phyloP scores from a whole-genome alignment of 441 rosid species.

The Gossypium gossypioides region DNA sequence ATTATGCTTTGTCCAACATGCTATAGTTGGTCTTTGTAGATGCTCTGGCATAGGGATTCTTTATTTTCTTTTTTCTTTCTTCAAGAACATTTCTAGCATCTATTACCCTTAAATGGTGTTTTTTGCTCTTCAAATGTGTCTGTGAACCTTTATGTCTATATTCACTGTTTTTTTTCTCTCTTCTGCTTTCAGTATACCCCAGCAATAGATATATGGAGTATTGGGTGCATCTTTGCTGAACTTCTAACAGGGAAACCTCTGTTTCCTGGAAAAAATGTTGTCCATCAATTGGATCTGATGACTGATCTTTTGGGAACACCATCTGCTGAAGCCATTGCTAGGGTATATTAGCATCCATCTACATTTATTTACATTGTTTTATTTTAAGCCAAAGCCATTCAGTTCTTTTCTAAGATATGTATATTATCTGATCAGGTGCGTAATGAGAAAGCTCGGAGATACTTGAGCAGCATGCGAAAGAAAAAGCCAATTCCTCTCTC shows the following conservation, averaged over 20 bases:
- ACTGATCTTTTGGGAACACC: slow-evolving; percentile 91
- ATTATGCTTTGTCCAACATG: background rate
- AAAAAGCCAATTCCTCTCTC: slow-evolving; percentile 71
- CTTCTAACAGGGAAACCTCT: slow-evolving; percentile 89
- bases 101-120: background rate
- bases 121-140: background rate
- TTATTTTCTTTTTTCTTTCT: background rate
- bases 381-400: background rate
- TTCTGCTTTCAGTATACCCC: slow-evolving; percentile 68
- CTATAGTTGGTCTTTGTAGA: background rate
- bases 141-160: background rate
- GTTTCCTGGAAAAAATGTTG: slow-evolving; percentile 92
- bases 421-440: slow-evolving; percentile 50
- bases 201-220: slow-evolving; percentile 96
- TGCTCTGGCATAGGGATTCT: background rate
- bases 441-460: slow-evolving; percentile 90
- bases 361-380: background rate
- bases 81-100: background rate
- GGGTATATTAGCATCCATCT: slow-evolving; percentile 34
- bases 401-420: slow-evolving; percentile 13
- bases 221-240: slow-evolving; percentile 93
- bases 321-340: slow-evolving; percentile 80
- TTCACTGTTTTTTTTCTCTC: slow-evolving; percentile 6
- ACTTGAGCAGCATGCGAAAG: slow-evolving; percentile 85
- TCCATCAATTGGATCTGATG: slow-evolving; percentile 87